These are phyloP conservation scores for Pluteus cervinus DNA, from an alignment of 768 basidiomycete species.

Conservation along the genomic window DNA sequence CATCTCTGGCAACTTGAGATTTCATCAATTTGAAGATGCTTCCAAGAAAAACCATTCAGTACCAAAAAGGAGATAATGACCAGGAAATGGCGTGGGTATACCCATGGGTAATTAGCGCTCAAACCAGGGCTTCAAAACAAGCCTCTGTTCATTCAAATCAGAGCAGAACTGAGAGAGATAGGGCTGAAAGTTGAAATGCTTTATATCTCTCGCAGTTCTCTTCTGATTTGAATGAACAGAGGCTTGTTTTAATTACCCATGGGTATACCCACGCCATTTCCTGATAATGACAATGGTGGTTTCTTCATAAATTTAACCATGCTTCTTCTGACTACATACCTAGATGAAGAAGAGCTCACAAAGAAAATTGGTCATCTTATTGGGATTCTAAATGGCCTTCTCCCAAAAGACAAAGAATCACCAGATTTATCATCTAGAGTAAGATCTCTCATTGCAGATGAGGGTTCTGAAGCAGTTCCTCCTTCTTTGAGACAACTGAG, in stretches of 20 bases:
- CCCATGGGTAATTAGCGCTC: not conserved
- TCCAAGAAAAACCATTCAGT: slow-evolving; percentile 27
- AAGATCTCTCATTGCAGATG: slow-evolving; percentile 20
- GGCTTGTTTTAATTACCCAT: too few relatives aligned
- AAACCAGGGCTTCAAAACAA: too few relatives aligned
- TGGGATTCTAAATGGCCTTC: slow-evolving; percentile 29
- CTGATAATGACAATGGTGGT: too few relatives aligned
- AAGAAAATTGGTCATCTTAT: slow-evolving; percentile 34
- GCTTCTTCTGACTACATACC: too few relatives aligned
- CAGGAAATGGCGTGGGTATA: slow-evolving; percentile 12
- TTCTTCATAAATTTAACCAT: too few relatives aligned
- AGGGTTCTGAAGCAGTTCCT: slow-evolving; percentile 22
- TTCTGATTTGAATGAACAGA: too few relatives aligned
- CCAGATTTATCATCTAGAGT: slow-evolving; percentile 23
- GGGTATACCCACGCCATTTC: slow-evolving; percentile 11
- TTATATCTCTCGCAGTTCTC: too few relatives aligned
- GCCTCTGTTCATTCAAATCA: too few relatives aligned
- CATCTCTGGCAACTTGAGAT: not conserved
- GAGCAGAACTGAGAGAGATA: too few relatives aligned
- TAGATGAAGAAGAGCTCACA: slow-evolving; percentile 20
- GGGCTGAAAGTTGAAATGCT: too few relatives aligned
- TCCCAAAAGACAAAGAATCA: slow-evolving; percentile 28
- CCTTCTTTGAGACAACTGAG: slow-evolving; percentile 30
- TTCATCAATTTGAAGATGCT: slow-evolving; percentile 27
- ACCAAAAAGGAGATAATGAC: too few relatives aligned